Evolutionary conservation across 2,329 filamentous ascomycete genomes (phyloP).

Genomic region (Penicillium sp.): DNA sequence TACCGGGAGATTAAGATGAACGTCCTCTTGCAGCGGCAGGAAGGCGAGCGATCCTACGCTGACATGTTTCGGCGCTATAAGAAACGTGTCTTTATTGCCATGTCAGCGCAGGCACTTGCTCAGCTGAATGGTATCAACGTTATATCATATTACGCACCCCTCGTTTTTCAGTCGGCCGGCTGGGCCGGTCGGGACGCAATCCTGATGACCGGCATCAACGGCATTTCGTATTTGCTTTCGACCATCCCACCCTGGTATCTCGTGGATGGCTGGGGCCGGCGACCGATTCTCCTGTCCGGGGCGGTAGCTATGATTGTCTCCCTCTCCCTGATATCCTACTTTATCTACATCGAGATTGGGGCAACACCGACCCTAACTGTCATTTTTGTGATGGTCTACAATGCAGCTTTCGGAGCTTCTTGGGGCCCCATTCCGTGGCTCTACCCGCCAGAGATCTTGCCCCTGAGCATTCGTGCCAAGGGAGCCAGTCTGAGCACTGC

Average conservation of each 20-base stretch:
- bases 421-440: constrained; percentile 99
- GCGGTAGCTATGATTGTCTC: constrained; percentile 87
- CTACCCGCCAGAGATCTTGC: constrained; percentile 97
- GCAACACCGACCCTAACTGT: constrained; percentile 82
- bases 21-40: constrained; percentile 86
- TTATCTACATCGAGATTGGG: constrained; percentile 78
- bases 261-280: constrained; percentile 86
- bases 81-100: constrained; percentile 93
- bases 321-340: constrained; percentile 88
- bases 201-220: constrained; percentile 96
- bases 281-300: constrained; percentile 83
- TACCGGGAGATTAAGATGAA: constrained; percentile 99
- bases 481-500: constrained; percentile 94
- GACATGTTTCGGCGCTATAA: constrained; percentile 96
- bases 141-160: constrained; percentile 96
- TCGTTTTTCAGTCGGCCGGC: constrained; percentile 95
- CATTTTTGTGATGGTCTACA: constrained; percentile 96
- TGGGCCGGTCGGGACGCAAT: constrained; percentile 89
- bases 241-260: constrained; percentile 97
- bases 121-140: constrained; percentile 99
- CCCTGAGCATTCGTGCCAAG: constrained; percentile 93
- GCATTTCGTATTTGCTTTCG: constrained; percentile 82
- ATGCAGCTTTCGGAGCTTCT: constrained; percentile 92
- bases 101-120: constrained; percentile 93
- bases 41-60: constrained; percentile 83